These are phyloP conservation scores for Metarhizium robertsii DNA, from an alignment of 2,329 filamentous ascomycete genomes.

Conservation along the genomic window DNA sequence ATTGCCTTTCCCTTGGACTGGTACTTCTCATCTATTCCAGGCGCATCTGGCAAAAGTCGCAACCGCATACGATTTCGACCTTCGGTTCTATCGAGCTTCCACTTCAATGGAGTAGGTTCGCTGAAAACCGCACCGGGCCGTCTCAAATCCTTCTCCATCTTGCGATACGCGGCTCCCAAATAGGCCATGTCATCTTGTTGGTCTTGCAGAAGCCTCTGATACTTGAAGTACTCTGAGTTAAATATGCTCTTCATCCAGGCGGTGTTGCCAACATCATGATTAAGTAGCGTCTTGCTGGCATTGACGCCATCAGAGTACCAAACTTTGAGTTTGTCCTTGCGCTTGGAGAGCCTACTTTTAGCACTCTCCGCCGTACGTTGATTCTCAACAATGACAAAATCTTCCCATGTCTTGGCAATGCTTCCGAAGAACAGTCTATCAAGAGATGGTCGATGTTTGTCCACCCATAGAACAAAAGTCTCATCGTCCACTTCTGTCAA, in stretches of 20 bases:
- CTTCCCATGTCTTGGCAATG: conserved; percentile 77
- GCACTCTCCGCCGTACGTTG: conserved; percentile 67
- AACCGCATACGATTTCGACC: conserved; percentile 92
- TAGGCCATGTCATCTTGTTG: conserved; percentile 84
- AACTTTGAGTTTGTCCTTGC: conserved; percentile 71
- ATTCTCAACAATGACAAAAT: conserved; percentile 78
- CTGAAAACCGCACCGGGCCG: conserved; percentile 76
- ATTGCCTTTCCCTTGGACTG: conserved; percentile 69
- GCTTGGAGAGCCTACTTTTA: conserved; percentile 58
- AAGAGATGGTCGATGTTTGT: conserved; percentile 67
- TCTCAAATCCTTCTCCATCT: conserved; percentile 68
- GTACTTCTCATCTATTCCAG: conserved; percentile 60
- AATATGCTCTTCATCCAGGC: conserved; percentile 97
- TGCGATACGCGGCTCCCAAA: conserved; percentile 64
- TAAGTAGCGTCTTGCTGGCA: conserved; percentile 62
- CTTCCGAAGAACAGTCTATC: conserved; percentile 75
- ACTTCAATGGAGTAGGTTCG: conserved; percentile 55
- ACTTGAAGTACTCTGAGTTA: conserved; percentile 81
- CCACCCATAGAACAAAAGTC: conserved; percentile 80
- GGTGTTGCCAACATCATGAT: conserved; percentile 78
- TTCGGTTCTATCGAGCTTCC: conserved; percentile 93
- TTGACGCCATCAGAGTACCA: conserved; percentile 66
- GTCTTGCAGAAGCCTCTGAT: conserved; percentile 82
- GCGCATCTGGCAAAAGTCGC: conserved; percentile 71
- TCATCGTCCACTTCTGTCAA: conserved; percentile 84